phyloP scores from a whole-genome alignment of 1,284 basidiomycete genomes.

The Marasmius oreades region DNA sequence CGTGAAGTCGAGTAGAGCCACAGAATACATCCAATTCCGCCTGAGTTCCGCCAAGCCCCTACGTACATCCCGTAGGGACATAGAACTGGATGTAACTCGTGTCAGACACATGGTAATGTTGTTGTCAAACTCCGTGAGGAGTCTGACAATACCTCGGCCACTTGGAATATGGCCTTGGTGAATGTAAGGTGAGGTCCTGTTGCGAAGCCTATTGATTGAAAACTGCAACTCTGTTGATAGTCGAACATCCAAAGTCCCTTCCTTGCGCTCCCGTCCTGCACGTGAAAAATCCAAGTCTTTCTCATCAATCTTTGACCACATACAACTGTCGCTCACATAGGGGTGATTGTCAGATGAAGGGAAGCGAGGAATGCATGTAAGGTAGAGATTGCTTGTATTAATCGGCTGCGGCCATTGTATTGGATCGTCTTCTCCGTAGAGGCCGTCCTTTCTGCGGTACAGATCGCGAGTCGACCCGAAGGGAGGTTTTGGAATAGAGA shows the following conservation, averaged over 20 bases:
- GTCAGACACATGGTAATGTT: not conserved
- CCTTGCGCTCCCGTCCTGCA: not conserved
- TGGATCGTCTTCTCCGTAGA: conserved; percentile 7
- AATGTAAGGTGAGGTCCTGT: not conserved
- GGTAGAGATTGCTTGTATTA: not conserved
- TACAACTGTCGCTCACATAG: not conserved
- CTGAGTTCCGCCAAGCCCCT: not conserved
- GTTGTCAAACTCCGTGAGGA: not conserved
- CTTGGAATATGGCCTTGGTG: not conserved
- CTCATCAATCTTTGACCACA: not conserved
- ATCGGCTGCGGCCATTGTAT: conserved; percentile 3
- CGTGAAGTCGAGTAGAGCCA: conserved; percentile 1
- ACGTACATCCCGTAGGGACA: not conserved
- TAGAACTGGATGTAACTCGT: not conserved
- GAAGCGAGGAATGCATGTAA: not conserved
- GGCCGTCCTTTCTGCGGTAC: conserved; percentile 2
- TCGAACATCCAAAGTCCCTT: not conserved
- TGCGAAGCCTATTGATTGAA: not conserved
- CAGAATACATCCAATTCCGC: no score
- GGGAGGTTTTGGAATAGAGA: conserved; percentile 3
- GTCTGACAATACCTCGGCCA: not conserved
- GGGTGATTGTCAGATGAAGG: not conserved
- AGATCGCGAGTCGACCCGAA: conserved; percentile 7
- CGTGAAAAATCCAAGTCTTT: not conserved
- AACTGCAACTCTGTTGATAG: not conserved